A percentile compares a stretch with the other conserved stretches of the same genome.
These are phyloP conservation scores for Linnemannia schmuckeri DNA, from an alignment of 192 early-diverging fungal species.

Conservation along the genomic window DNA sequence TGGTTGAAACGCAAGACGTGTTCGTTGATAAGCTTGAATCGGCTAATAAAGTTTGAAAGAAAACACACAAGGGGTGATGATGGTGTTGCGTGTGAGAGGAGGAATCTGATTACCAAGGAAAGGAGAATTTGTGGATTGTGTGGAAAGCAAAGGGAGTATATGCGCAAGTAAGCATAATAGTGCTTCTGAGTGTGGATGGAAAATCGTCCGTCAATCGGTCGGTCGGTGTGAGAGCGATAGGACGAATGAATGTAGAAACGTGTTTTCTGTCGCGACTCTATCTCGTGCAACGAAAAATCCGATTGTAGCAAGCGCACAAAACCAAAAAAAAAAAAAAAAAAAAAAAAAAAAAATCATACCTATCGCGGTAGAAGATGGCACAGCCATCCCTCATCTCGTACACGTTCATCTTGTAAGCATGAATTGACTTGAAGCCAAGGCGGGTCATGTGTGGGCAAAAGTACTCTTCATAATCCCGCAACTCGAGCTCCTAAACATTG, in stretches of 20 bases:
- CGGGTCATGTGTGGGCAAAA: slow-evolving; percentile 35
- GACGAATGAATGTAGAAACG: slow-evolving; percentile 18
- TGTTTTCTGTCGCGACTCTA: slow-evolving; percentile 9
- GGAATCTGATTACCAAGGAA: background rate
- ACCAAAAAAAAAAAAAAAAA: background rate
- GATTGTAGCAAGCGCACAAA: background rate
- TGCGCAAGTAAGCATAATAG: slow-evolving; percentile 29
- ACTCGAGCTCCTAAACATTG: slow-evolving; percentile 34
- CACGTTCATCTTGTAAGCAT: slow-evolving; percentile 55
- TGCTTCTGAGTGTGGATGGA: background rate
- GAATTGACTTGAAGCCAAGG: slow-evolving; percentile 47
- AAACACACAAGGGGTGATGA: background rate
- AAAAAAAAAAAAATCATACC: slow-evolving; percentile 10
- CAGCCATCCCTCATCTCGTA: slow-evolving; percentile 56
- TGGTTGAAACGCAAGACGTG: slow-evolving; percentile 50
- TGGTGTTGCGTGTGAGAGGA: background rate
- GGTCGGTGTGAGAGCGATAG: slow-evolving; percentile 3
- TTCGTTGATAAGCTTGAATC: slow-evolving; percentile 44
- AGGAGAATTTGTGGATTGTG: background rate
- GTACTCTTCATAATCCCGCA: slow-evolving; percentile 51
- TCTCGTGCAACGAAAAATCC: slow-evolving; percentile 6
- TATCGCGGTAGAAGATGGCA: slow-evolving; percentile 55
- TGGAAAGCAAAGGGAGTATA: slow-evolving; percentile 5
- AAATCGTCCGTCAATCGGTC: background rate
- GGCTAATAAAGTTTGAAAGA: slow-evolving; percentile 16